Conservation (phyloP, 805 yeast genomes). For the Huiozyma naganishii region DNA sequence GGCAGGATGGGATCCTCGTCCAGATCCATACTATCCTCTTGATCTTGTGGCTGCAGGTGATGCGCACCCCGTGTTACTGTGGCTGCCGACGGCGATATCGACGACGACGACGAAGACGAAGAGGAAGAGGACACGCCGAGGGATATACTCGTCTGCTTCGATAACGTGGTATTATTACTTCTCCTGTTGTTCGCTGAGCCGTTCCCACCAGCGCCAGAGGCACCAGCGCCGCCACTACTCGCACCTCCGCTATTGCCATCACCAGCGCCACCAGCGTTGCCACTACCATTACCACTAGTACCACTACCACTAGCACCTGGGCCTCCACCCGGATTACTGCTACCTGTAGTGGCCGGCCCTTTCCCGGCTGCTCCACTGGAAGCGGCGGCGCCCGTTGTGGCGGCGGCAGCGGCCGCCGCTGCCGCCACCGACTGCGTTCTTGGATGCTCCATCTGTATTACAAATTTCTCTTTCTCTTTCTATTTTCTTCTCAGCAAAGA, state of each 20-base stretch:
- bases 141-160: neutral
- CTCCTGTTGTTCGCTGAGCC: neutral
- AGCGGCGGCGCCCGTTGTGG: neutral
- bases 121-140: neutral
- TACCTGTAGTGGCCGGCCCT: neutral
- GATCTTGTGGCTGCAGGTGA: neutral
- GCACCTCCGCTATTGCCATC: neutral
- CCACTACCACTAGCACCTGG: neutral
- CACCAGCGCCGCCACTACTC: neutral
- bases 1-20: neutral
- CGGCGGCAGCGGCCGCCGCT: slow-evolving; percentile 4
- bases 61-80: neutral
- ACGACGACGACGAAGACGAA: neutral
- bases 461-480: no score
- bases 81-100: neutral
- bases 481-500: no score
- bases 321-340: neutral
- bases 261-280: neutral
- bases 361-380: neutral
- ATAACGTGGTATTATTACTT: neutral
- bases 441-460: slow-evolving; percentile 6
- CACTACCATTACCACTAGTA: neutral
- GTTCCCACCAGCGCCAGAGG: neutral
- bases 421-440: slow-evolving; percentile 9
- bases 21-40: neutral